Evolutionary conservation across 192 early-diverging fungal genomes (phyloP).

Genomic region (Linnemannia zychae): DNA sequence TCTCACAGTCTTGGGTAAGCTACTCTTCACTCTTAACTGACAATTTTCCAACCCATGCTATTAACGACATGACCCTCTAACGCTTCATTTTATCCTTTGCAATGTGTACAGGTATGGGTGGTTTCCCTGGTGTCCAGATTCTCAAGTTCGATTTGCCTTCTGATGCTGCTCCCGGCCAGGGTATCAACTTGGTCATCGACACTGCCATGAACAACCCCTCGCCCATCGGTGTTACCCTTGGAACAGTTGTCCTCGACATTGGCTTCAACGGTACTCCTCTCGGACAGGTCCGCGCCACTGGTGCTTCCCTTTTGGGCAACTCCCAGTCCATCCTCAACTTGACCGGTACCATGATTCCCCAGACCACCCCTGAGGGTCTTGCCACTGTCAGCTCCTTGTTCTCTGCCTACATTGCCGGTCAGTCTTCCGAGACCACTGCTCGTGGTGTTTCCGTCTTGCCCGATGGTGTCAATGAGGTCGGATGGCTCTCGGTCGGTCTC

Average conservation of each 20-base stretch:
- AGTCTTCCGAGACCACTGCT: conserved; percentile 61
- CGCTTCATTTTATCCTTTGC: neutral
- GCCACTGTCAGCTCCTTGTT: conserved; percentile 64
- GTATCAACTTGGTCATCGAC: conserved; percentile 67
- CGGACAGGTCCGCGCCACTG: conserved; percentile 62
- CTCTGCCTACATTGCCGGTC: conserved; percentile 67
- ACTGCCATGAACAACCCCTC: conserved; percentile 69
- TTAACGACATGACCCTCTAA: neutral
- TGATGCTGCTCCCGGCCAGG: conserved; percentile 66
- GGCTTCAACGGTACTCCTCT: conserved; percentile 57
- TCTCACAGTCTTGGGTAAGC: conserved; percentile 53
- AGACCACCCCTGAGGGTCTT: conserved; percentile 59
- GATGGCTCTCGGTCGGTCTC: conserved; percentile 67
- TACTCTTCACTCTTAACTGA: neutral
- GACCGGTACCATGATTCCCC: conserved; percentile 66
- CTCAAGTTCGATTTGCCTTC: conserved; percentile 65
- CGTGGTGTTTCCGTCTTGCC: conserved; percentile 65
- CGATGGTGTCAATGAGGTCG: conserved; percentile 60
- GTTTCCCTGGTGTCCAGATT: conserved; percentile 66
- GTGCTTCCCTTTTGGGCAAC: conserved; percentile 52
- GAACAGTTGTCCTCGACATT: conserved; percentile 68
- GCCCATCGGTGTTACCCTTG: conserved; percentile 68
- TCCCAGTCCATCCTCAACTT: conserved; percentile 64
- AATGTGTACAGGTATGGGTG: conserved; percentile 63
- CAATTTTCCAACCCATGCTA: neutral